Evolutionary conservation across 2,329 filamentous ascomycete species (phyloP), one percentile per base, ranked within the genome.

Genomic region (Ambrosiella xylebori): DNA sequence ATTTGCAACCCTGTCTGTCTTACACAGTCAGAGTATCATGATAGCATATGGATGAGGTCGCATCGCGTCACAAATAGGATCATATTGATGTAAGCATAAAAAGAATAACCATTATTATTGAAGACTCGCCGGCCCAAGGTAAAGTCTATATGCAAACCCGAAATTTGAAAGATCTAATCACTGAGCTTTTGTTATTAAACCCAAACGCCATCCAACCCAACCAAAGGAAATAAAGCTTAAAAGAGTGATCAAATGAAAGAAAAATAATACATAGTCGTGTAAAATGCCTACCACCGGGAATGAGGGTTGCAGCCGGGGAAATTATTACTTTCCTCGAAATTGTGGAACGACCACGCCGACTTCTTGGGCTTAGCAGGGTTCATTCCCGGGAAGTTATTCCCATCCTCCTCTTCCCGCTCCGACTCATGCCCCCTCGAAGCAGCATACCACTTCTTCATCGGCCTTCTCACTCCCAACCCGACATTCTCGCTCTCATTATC

Each of bases 321-420:
- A 39, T 61, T 61, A 17, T 61, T 61, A 8, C 57, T 56, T n/a
- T 52, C 45, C 35, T 61, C 59, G 17, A 40, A 54, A 6, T 58
- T 45, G 7, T 40, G 19, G 13, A 54, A 54, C n/a, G 47, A 53
- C 56, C 53, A 58, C 6, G 51, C 19, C 11, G 56, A 39, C 36
- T 53, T 50, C 40, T 38, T 36, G 1, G 52, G 3, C 47, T 51
- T 54, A 38, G 6, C 15, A 11, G 61, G 61, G 15, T 60, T 61
- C 13, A 54, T 47, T 3, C 61, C 61, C 2, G 61, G 59, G 13
- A 62, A 62, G 55, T 62, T 62, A 50, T 62, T 62, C 4, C 54
- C 54, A 11, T 57, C 13, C 44, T 61, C 59, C 38, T 55, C 59
- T n/a, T 59, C 54, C 4, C 49, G 12, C 39, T 37, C 50, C 51